Percentiles rank a stretch among this genome's conserved stretches.
Evolutionary conservation across 108 stramenopile species (phyloP).

Genomic region (Cyclotella baltica): DNA sequence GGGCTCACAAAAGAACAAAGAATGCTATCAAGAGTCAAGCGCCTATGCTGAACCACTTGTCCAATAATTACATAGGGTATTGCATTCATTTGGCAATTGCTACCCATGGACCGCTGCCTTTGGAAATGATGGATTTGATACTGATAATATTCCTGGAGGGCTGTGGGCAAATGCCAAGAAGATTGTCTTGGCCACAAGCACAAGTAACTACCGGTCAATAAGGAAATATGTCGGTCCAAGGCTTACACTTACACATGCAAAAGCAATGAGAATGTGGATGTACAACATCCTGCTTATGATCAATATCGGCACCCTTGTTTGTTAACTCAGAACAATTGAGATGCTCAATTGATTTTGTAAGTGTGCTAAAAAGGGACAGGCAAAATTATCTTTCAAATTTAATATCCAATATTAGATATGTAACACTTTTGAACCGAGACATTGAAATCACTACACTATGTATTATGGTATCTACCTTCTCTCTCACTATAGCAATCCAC

Average conservation of each 20-base stretch:
- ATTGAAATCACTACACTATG: too few species aligned
- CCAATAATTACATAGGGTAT: slow-evolving; percentile 20
- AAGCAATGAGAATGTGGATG: background rate
- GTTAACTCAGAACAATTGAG: slow-evolving; percentile 6
- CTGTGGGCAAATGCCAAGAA: slow-evolving; percentile 9
- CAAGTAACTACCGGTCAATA: background rate
- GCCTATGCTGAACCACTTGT: slow-evolving; percentile 25
- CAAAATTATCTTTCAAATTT: too few species aligned
- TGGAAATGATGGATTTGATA: slow-evolving; percentile 16
- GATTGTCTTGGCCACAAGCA: background rate
- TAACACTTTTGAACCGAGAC: too few species aligned
- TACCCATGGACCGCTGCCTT: slow-evolving; percentile 16
- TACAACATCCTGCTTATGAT: background rate
- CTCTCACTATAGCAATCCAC: slow-evolving; percentile 61
- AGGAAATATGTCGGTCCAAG: background rate
- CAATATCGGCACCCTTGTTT: slow-evolving; percentile 23
- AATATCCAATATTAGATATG: too few species aligned
- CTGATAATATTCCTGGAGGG: slow-evolving; percentile 18
- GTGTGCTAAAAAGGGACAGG: too few species aligned
- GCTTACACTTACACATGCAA: slow-evolving; percentile 3
- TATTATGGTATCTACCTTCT: background rate
- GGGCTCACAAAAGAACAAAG: slow-evolving; percentile 2
- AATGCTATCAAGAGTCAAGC: slow-evolving; percentile 1
- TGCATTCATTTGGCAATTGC: slow-evolving; percentile 36
- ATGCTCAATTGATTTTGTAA: too few species aligned